A percentile compares a stretch with the other conserved stretches of the same genome.
Conservation (phyloP, 2,329 filamentous ascomycete species). For the Ophiocordyceps unilateralis region DNA sequence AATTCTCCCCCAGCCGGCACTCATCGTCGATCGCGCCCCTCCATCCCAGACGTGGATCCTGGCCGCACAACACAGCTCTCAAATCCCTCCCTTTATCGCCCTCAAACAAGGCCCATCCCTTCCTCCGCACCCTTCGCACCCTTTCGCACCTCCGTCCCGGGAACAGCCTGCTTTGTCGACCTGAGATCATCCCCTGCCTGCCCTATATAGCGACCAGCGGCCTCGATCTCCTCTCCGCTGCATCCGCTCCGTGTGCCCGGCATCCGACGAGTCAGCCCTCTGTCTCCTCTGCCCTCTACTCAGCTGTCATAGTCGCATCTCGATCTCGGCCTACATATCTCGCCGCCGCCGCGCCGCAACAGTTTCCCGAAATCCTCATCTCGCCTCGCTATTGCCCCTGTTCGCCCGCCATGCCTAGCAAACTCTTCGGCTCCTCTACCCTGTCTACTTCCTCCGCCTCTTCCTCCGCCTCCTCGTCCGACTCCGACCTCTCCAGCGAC, state of each 20-base stretch:
- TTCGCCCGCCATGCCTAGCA: conserved; percentile 3
- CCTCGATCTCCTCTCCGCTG: neutral
- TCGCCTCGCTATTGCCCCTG: neutral
- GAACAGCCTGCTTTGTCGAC: neutral
- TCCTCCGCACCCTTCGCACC: neutral
- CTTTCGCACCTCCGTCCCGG: no score
- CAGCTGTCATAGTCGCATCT: neutral
- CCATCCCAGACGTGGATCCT: neutral
- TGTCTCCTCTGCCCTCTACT: neutral
- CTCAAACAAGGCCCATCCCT: neutral
- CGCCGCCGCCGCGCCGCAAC: neutral
- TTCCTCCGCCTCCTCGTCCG: conserved; percentile 16
- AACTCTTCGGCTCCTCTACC: conserved; percentile 8
- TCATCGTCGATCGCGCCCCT: neutral
- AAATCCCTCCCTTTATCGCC: neutral
- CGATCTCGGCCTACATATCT: neutral
- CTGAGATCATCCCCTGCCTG: neutral
- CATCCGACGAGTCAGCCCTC: neutral
- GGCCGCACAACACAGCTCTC: neutral
- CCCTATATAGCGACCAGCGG: neutral
- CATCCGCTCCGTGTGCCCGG: neutral
- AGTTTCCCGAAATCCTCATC: neutral
- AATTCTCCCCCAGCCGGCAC: neutral
- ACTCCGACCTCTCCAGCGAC: conserved; percentile 21
- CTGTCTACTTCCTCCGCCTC: conserved; percentile 21